Percentiles rank a stretch among this genome's conserved stretches.
Evolutionary conservation across 345 rosid species (phyloP).

Genomic region (Sisymbrium altissimum): DNA sequence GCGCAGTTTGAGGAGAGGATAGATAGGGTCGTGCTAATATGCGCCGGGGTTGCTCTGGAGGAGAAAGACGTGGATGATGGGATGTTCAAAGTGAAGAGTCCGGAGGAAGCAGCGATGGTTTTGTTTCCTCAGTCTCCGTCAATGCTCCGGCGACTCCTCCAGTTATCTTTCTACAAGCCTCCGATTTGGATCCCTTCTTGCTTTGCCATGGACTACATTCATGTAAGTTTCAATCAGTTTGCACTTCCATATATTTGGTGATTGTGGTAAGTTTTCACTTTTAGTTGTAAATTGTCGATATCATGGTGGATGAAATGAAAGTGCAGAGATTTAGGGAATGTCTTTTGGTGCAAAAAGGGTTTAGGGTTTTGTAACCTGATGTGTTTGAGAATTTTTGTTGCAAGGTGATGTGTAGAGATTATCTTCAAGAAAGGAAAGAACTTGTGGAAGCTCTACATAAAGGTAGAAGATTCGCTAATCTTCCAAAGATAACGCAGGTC

Average conservation of each 20-base stretch:
- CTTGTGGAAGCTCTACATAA: conserved; percentile 66
- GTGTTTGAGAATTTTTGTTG: neutral
- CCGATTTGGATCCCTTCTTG: conserved; percentile 65
- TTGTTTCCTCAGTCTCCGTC: conserved; percentile 69
- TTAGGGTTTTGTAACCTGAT: neutral
- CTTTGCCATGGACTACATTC: conserved; percentile 68
- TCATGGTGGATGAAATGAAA: neutral
- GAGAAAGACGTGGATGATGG: conserved; percentile 77
- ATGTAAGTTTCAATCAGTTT: conserved; percentile 23
- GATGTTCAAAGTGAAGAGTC: conserved; percentile 52
- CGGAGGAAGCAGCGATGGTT: conserved; percentile 53
- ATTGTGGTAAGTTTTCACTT: neutral
- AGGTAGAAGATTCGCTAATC: conserved; percentile 59
- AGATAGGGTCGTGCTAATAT: conserved; percentile 57
- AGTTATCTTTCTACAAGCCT: conserved; percentile 60
- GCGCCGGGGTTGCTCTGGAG: conserved; percentile 83
- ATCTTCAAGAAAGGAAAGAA: conserved; percentile 68
- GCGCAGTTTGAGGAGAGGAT: conserved; percentile 69
- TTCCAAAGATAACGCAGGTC: conserved; percentile 78
- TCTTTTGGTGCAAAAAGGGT: neutral
- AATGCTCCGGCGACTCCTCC: conserved; percentile 46
- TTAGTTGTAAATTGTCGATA: neutral
- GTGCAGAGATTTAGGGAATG: neutral
- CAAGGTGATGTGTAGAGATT: conserved; percentile 80
- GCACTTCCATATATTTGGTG: neutral